Conservation (phyloP, 2,329 filamentous ascomycete genomes). For the Geosmithia putterillii region DNA sequence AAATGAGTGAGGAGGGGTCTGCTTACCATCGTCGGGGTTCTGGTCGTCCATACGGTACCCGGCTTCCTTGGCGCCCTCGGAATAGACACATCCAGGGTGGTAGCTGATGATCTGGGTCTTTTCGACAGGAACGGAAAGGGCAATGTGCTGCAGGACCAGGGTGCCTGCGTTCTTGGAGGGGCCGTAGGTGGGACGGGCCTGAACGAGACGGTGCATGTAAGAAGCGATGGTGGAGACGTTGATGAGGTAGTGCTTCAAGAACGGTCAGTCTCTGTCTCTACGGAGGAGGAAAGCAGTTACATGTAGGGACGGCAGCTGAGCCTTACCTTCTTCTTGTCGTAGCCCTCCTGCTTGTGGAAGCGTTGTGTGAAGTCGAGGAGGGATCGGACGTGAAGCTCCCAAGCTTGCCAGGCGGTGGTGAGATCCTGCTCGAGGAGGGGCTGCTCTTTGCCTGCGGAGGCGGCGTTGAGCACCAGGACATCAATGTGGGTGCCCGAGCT, state of each 20-base stretch:
- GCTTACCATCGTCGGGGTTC: no score
- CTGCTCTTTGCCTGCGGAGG: neutral
- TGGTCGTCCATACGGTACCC: no score
- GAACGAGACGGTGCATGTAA: conserved; percentile 10
- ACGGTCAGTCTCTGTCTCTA: no score
- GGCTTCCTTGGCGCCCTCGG: no score
- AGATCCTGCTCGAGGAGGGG: conserved; percentile 6
- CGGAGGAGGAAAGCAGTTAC: no score
- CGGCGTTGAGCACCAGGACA: conserved; percentile 2
- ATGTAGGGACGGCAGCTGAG: neutral
- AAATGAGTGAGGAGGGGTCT: no score
- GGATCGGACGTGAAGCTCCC: conserved; percentile 7
- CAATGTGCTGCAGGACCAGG: conserved; percentile 16
- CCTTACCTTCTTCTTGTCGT: conserved; percentile 2
- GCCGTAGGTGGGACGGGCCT: conserved; percentile 15
- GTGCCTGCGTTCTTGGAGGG: conserved; percentile 24
- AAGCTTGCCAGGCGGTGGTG: conserved; percentile 5
- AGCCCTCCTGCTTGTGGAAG: conserved; percentile 7
- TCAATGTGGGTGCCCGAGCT: conserved; percentile 25
- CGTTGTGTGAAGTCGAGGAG: conserved; percentile 6
- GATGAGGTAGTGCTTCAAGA: conserved; percentile 6
- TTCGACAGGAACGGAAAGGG: neutral
- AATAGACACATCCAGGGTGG: no score
- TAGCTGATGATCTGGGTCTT: no score
- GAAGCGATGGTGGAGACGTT: conserved; percentile 9